Evolutionary conservation across 1,139 yeast genomes (phyloP), one percentile per base, ranked within the genome.

Genomic region (Casaregolazyma lundiana): DNA sequence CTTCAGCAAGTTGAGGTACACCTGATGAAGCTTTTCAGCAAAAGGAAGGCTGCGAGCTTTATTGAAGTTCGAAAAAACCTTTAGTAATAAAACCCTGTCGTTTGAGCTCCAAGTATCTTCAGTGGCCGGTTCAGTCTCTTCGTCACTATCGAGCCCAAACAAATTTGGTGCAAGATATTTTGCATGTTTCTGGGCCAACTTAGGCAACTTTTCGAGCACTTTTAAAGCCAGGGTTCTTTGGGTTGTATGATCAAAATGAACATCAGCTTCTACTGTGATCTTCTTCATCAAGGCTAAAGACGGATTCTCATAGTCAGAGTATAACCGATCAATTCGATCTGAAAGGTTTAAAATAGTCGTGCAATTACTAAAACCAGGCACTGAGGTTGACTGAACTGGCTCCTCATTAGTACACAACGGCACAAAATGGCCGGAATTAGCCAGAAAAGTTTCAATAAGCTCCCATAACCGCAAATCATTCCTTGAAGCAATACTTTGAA

Each of bases 121-220:
- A 7, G 49, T 55, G 17, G 51, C 1, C 48, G 51, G 21, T 2
- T 55, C 63, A n/a, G 44, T 57, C 5, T 57, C 64, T 11, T 66
- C 73, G 26, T 69, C 60, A 5, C 50, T 53, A 2, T 56, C 61
- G 30, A 62, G 66, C 48, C 64, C 63, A 4, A 59, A 50, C 7
- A 53, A 53, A 53, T 49, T 73, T 0, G 88, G 83, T 5, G 81
- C 76, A 26, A 90, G 65, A 18, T 67, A 68, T 7, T 68, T 57
- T 2, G 82, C 76, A 56, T 84, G 76, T 15, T 67, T 63, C 61
- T 88, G 96, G 1, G 87, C 94, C 30, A 87, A 54, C 15, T 70
- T 67, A 1, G 96, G 89, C 7, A 82, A 67, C 22, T 71, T 66
- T 11, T 67, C 59, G 49, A 88, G 67, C 0, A 78, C 72, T 19